Evolutionary conservation across 2,329 filamentous ascomycete genomes (phyloP).

Genomic region (Leptosphaerulina australis): DNA sequence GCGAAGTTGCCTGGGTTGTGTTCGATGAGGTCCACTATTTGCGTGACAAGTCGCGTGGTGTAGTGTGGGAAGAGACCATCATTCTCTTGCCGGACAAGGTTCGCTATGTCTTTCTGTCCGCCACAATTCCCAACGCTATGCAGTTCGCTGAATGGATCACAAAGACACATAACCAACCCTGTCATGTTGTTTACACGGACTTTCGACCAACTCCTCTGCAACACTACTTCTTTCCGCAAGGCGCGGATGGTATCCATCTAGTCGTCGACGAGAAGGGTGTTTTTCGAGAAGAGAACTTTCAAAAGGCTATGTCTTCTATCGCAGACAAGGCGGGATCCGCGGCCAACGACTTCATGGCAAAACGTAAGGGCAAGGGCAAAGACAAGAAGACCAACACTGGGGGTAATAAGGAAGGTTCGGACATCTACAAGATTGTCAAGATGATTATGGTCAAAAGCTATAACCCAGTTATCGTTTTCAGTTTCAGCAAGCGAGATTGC

Average conservation of each 20-base stretch:
- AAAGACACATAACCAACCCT: conserved; percentile 96
- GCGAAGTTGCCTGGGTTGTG: conserved; percentile 96
- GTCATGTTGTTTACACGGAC: conserved; percentile 98
- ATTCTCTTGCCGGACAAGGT: conserved; percentile 98
- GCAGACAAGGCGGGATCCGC: conserved; percentile 87
- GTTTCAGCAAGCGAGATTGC: conserved; percentile 97
- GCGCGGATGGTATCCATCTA: conserved; percentile 89
- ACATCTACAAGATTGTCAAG: conserved; percentile 96
- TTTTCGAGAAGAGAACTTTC: conserved; percentile 97
- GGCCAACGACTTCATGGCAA: conserved; percentile 77
- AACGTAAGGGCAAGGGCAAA: conserved; percentile 84
- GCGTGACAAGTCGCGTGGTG: conserved; percentile 89
- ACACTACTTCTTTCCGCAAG: conserved; percentile 96
- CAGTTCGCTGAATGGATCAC: conserved; percentile 99
- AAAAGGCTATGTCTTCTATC: conserved; percentile 90
- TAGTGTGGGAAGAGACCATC: conserved; percentile 99
- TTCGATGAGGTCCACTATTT: conserved; percentile 99
- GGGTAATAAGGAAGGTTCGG: conserved; percentile 67
- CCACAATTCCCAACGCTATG: conserved; percentile 98
- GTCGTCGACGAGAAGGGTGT: conserved; percentile 96
- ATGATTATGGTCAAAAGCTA: conserved; percentile 99
- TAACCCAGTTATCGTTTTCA: conserved; percentile 99
- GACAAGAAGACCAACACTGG: conserved; percentile 92
- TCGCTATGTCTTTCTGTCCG: conserved; percentile 96
- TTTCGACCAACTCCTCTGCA: conserved; percentile 96